Base-by-base conservation (phyloP, 2,329 filamentous ascomycete genomes). In the Blumeriella jaapii region DNA sequence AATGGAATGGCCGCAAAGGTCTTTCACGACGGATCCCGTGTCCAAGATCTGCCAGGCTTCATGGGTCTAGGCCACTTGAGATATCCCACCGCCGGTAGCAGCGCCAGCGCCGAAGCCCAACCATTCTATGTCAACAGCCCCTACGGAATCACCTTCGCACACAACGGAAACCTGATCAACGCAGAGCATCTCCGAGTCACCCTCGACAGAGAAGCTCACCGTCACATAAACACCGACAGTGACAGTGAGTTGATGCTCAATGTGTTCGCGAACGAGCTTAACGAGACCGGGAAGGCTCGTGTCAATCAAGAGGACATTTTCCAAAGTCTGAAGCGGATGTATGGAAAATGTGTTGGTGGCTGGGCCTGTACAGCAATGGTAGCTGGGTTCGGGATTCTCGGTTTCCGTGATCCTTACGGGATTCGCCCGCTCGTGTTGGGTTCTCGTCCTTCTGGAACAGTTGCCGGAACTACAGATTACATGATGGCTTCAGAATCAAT, bases 401-500 rank as follows among this genome's bases (percentile, higher is more conserved):
- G 78, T 29, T 89, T 89, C 64, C 69, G 82, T 44, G 84, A 93
- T 55, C 64, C 75, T 5, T 74, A 85, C 52, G 84, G 83, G 43
- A 93, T 93, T 53, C 81, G 86, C 9, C 86, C 86, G 2, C 71
- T 94, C 45, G 73, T 82, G 29, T 62, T 93, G 7, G 86, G 86
- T 26, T 82, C 76, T 31, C 72, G 85, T 35, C 69, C 74, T 1
- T 85, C 82, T 1, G 59, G 65, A 10, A 79, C 68, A 0, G 39
- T 74, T 24, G 67, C 71, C 22, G 65, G 71, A 4, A 76, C 74
- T 5, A 78, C 61, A 41, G 86, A 94, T 59, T 94, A 93, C 63
- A 85, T 94, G 71, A 74, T 94, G 65, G 84, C 85, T 1, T 93
- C 85, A 0, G 86, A 94, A 59, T 89, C 81, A 6, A 77, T 94